Evolutionary conservation across 495 filamentous ascomycete species (phyloP).

Genomic region (Neurospora sp.): DNA sequence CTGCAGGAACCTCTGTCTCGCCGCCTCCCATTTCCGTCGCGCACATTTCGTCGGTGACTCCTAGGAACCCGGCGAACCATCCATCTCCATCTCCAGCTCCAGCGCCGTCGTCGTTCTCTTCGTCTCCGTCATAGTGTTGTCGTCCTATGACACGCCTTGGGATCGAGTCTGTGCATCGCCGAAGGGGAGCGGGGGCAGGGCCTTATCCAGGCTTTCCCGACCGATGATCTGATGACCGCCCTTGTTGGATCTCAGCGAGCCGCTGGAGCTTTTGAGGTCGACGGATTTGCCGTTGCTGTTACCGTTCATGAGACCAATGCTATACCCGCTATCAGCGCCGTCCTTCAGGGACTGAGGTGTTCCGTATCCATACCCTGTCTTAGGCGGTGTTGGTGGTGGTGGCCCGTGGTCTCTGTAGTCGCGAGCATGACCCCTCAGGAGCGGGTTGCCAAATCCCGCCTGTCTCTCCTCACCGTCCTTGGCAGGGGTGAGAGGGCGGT

Average conservation of each 20-base stretch:
- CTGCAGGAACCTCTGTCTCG: neutral
- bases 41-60: neutral
- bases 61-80: slow-evolving; percentile 13
- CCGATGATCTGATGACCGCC: slow-evolving; percentile 18
- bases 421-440: slow-evolving; percentile 28
- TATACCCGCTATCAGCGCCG: slow-evolving; percentile 29
- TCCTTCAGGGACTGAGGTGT: slow-evolving; percentile 22
- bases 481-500: slow-evolving; percentile 31
- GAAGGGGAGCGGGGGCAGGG: slow-evolving; percentile 43
- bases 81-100: slow-evolving; percentile 16
- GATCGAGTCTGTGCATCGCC: slow-evolving; percentile 1
- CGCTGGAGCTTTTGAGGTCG: slow-evolving; percentile 15
- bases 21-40: neutral
- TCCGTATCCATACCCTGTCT: slow-evolving; percentile 23
- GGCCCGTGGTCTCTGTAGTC: slow-evolving; percentile 20
- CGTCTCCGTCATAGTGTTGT: neutral
- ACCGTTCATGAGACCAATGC: slow-evolving; percentile 7
- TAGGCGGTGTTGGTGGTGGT: slow-evolving; percentile 36
- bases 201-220: slow-evolving; percentile 43
- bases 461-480: slow-evolving; percentile 29
- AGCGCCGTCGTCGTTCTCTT: neutral
- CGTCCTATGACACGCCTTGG: slow-evolving; percentile 14
- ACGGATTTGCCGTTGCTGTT: slow-evolving; percentile 1
- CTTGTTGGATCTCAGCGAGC: slow-evolving; percentile 19
- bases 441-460: slow-evolving; percentile 32